A percentile compares a stretch with the other conserved stretches of the same genome.
Conservation (phyloP, 2,329 filamentous ascomycete genomes). For the Celoporthe dispersa region DNA sequence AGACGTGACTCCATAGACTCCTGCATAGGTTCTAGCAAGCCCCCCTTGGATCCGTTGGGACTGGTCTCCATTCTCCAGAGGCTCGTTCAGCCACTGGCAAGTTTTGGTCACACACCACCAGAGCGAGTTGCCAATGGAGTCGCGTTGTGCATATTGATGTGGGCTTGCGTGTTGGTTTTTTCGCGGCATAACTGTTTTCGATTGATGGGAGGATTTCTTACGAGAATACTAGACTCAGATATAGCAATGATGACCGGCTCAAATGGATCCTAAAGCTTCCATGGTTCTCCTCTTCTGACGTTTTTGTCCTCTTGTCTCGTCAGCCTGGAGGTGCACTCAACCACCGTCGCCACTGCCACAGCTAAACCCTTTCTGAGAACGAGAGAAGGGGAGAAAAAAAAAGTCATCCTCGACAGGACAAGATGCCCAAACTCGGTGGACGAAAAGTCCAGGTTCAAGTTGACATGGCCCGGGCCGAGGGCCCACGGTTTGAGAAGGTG, state of each 20-base stretch:
- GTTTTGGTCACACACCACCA: slow-evolving; percentile 4
- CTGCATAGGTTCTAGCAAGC: not conserved
- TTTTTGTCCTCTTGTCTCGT: not conserved
- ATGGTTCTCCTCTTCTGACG: not conserved
- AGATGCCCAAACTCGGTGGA: slow-evolving; percentile 9
- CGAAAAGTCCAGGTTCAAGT: slow-evolving; percentile 35
- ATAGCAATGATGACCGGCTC: not conserved
- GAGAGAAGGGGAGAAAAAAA: too few species aligned
- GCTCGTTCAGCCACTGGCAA: slow-evolving; percentile 5
- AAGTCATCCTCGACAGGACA: not conserved
- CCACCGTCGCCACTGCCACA: not conserved
- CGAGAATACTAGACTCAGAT: not conserved
- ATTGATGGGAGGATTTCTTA: not conserved
- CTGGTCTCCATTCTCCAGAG: not conserved
- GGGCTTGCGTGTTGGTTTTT: not conserved
- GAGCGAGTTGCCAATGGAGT: not conserved
- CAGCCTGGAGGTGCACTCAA: not conserved
- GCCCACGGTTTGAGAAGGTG: slow-evolving; percentile 56
- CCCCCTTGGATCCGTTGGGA: slow-evolving; percentile 3
- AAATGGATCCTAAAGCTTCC: not conserved
- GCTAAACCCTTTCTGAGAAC: not conserved
- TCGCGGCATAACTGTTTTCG: not conserved
- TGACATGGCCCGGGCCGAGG: slow-evolving; percentile 45
- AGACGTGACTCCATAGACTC: slow-evolving; percentile 1
- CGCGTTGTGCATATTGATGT: slow-evolving; percentile 6